Percentiles rank a stretch among this genome's conserved stretches.
Conservation (phyloP, 495 filamentous ascomycete genomes). For the Aspergillus sparsus region DNA sequence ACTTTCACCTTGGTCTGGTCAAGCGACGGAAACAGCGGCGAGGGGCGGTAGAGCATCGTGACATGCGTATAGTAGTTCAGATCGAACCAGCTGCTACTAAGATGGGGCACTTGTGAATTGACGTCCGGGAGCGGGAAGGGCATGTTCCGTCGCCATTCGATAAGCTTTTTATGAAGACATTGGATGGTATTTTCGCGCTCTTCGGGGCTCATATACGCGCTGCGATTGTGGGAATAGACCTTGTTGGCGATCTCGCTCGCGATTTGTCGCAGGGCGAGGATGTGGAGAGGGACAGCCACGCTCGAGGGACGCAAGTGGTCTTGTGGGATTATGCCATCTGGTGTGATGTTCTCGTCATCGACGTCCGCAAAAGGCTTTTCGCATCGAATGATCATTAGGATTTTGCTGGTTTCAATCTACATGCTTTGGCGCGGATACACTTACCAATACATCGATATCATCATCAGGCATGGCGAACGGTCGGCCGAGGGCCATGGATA, state of each 20-base stretch:
- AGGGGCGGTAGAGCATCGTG: slow-evolving; percentile 41
- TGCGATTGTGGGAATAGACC: slow-evolving; percentile 28
- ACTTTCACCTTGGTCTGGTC: slow-evolving; percentile 31
- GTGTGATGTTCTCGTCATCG: slow-evolving; percentile 38
- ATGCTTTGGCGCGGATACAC: background rate
- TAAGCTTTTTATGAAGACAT: slow-evolving; percentile 34
- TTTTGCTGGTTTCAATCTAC: background rate
- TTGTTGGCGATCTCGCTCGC: slow-evolving; percentile 37
- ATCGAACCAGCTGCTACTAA: slow-evolving; percentile 44
- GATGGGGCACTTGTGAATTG: slow-evolving; percentile 38
- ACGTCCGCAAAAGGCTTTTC: slow-evolving; percentile 37
- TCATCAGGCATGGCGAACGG: slow-evolving; percentile 45
- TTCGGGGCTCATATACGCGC: slow-evolving; percentile 17
- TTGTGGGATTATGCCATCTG: slow-evolving; percentile 23
- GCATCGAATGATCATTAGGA: background rate
- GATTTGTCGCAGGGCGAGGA: slow-evolving; percentile 37
- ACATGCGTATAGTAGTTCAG: slow-evolving; percentile 44
- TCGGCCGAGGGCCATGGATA: slow-evolving; percentile 41
- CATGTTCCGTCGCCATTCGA: slow-evolving; percentile 44
- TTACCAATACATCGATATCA: slow-evolving; percentile 33
- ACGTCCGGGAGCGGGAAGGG: slow-evolving; percentile 43
- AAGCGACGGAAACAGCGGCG: slow-evolving; percentile 33
- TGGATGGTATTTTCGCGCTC: slow-evolving; percentile 31
- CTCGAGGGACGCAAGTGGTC: slow-evolving; percentile 31
- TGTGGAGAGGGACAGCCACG: slow-evolving; percentile 43